Percentiles rank a stretch among this genome's conserved stretches.
phyloP scores from a whole-genome alignment of 192 early-diverging fungal species.

The Tieghemiomyces parasiticus region DNA sequence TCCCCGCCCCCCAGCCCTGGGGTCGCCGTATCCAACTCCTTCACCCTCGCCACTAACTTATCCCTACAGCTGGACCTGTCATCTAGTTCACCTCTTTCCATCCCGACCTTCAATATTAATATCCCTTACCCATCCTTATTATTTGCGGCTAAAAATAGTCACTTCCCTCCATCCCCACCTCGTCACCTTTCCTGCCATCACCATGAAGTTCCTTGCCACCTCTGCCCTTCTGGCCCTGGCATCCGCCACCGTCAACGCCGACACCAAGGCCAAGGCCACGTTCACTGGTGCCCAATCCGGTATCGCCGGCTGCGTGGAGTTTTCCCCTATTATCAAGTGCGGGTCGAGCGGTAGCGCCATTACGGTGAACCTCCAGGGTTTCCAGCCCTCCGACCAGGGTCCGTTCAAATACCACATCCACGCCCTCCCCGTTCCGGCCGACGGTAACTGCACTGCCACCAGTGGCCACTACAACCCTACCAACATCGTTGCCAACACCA shows the following conservation, averaged over 20 bases:
- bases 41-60: constrained; percentile 43
- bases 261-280: constrained; percentile 14
- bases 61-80: constrained; percentile 17
- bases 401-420: constrained; percentile 32
- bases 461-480: constrained; percentile 27
- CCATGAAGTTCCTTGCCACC: no score
- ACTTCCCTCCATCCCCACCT: no score
- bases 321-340: not conserved
- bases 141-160: no score
- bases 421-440: constrained; percentile 14
- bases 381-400: not conserved
- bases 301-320: not conserved
- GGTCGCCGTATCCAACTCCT: constrained; percentile 18
- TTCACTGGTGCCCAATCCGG: constrained; percentile 47
- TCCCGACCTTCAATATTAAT: no score
- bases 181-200: no score
- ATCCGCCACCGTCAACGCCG: no score
- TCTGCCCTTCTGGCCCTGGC: no score
- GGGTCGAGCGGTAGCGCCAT: not conserved
- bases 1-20: no score
- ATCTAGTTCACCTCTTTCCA: no score
- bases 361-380: not conserved
- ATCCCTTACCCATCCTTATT: no score
- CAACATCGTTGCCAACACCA: constrained; percentile 19
- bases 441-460: constrained; percentile 31